phyloP scores from a whole-genome alignment of 495 filamentous ascomycete genomes.

The Penicillium pulvis region DNA sequence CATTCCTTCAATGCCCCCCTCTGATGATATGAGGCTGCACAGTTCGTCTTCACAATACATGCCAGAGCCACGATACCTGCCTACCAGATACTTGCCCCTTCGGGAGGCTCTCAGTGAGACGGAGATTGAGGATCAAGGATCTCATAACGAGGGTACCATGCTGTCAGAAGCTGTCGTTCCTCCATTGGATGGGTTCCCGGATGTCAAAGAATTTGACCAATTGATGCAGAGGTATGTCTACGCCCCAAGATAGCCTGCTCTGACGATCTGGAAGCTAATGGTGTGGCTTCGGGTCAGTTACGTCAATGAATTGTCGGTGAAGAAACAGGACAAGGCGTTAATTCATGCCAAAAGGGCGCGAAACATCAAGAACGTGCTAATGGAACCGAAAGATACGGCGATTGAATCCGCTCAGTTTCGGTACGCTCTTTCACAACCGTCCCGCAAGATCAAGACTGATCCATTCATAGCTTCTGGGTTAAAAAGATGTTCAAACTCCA shows the following conservation, averaged over 20 bases:
- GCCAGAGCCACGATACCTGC: constrained; percentile 38
- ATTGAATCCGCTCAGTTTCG: constrained; percentile 60
- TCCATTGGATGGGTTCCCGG: constrained; percentile 53
- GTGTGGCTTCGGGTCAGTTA: constrained; percentile 33
- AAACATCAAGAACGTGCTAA: constrained; percentile 55
- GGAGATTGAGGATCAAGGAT: constrained; percentile 50
- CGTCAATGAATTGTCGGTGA: constrained; percentile 53
- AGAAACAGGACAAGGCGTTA: constrained; percentile 62
- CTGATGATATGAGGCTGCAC: constrained; percentile 35
- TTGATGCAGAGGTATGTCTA: constrained; percentile 53
- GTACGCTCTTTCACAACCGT: constrained; percentile 21
- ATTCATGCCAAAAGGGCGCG: constrained; percentile 56
- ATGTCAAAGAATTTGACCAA: constrained; percentile 54
- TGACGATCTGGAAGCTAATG: constrained; percentile 1
- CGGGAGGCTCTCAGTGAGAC: constrained; percentile 37
- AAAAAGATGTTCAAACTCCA: constrained; percentile 63
- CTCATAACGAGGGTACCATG: constrained; percentile 44
- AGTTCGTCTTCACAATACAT: constrained; percentile 39
- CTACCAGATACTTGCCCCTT: constrained; percentile 38
- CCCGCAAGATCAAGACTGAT: constrained; percentile 13
- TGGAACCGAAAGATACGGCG: constrained; percentile 59
- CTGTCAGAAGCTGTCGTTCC: constrained; percentile 48
- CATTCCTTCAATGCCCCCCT: constrained; percentile 33
- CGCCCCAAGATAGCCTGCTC: neutral
- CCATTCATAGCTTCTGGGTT: constrained; percentile 54